Evolutionary conservation across 495 filamentous ascomycete genomes (phyloP).

Genomic region (Saxophila tyrrhenica): DNA sequence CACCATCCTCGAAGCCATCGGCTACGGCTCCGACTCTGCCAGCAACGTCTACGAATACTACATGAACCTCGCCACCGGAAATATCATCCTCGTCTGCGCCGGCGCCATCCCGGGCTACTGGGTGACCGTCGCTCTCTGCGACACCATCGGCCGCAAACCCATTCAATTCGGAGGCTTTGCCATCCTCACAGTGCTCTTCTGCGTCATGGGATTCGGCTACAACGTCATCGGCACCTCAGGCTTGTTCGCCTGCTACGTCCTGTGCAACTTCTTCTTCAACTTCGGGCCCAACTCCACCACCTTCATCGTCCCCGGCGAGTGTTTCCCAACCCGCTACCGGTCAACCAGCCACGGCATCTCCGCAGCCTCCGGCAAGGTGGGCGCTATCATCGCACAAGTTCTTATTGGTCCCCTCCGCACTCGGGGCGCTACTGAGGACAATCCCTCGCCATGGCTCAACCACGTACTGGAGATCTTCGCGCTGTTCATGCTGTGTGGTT

Average conservation of each 20-base stretch:
- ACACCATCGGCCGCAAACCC: slow-evolving; percentile 26
- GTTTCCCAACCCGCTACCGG: slow-evolving; percentile 79
- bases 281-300: slow-evolving; percentile 80
- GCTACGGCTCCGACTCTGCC: slow-evolving; percentile 14
- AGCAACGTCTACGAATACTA: slow-evolving; percentile 23
- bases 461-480: slow-evolving; percentile 74
- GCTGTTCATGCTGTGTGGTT: slow-evolving; percentile 65
- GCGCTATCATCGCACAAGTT: slow-evolving; percentile 50
- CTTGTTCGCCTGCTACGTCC: slow-evolving; percentile 63
- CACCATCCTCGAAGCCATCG: slow-evolving; percentile 25
- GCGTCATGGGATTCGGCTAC: slow-evolving; percentile 23
- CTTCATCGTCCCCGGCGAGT: slow-evolving; percentile 83
- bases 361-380: slow-evolving; percentile 71
- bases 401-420: slow-evolving; percentile 37
- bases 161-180: slow-evolving; percentile 28
- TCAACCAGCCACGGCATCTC: slow-evolving; percentile 77
- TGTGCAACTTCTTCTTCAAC: slow-evolving; percentile 85
- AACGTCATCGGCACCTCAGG: slow-evolving; percentile 22
- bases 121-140: slow-evolving; percentile 28
- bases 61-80: slow-evolving; percentile 25
- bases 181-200: slow-evolving; percentile 29
- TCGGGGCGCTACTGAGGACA: slow-evolving; percentile 25
- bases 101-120: slow-evolving; percentile 32
- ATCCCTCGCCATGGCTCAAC: slow-evolving; percentile 53
- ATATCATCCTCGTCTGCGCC: slow-evolving; percentile 28